phyloP scores from a whole-genome alignment of 306 rosid species.

The Morella rubra region DNA sequence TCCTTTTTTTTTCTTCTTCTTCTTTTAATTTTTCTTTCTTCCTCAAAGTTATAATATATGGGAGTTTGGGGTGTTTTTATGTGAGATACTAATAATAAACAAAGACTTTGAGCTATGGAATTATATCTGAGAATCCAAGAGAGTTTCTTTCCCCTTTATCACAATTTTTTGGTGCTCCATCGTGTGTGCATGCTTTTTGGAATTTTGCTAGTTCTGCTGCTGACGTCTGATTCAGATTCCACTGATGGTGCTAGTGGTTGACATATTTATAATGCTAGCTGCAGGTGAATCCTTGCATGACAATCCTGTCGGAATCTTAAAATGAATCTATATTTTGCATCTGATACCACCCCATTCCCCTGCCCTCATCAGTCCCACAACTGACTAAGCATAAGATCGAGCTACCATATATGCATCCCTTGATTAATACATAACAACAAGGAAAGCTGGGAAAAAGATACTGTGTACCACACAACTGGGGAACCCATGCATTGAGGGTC shows the following conservation, averaged over 20 bases:
- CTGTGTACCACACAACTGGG: neutral
- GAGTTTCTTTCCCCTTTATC: too few relatives aligned
- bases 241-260: conserved; percentile 7
- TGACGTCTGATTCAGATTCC: conserved; percentile 49
- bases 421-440: neutral
- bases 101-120: conserved; percentile 34
- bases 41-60: neutral
- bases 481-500: neutral
- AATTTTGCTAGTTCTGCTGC: neutral
- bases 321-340: conserved; percentile 14
- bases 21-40: neutral
- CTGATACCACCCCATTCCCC: conserved; percentile 30
- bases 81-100: neutral
- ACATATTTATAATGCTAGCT: neutral
- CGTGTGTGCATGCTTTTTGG: neutral
- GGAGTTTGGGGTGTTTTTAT: conserved; percentile 6
- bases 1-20: neutral
- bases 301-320: conserved; percentile 19
- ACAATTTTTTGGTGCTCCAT: too few relatives aligned
- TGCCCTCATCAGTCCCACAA: neutral
- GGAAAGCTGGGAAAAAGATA: neutral
- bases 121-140: neutral
- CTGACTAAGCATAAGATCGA: neutral
- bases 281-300: conserved; percentile 16
- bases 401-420: neutral